Base-by-base conservation (phyloP, 2,329 filamentous ascomycete species). In the Hypoxylon sp. region DNA sequence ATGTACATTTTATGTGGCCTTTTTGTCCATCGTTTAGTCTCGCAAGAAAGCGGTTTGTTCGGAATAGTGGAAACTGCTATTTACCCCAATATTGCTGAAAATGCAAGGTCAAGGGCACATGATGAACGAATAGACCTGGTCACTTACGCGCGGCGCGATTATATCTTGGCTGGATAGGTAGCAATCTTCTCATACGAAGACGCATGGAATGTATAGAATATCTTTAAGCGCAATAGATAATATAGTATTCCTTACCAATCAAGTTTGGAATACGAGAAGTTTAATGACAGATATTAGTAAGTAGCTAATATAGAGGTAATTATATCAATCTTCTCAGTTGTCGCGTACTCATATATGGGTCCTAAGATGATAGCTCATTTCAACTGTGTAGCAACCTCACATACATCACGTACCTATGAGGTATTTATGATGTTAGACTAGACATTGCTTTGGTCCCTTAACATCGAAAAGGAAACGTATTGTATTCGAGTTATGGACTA, bases 121-220 rank as follows among this genome's bases (percentile, higher is more conserved):
- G 46, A 56, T 50, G 39, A n/a, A 51, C 6, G 30, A 30, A 43
- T 48, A 51, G 52, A 58, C 48, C 41, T 62, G 32, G 46, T 61
- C 59, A 43, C 32, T 62, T 29, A 56, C 51, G 46, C 39, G 41
- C 52, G 9, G 45, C 32, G 45, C 46, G 29, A 9, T 21, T 27
- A n/a, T 55, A 12, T 55, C 58, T 55, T 50, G 25, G 39, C 41
- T 32, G 45, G 23, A 14, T 27, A 27, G 6, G 25, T 6, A 27
- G 6, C 21, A 56, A 56, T 46, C 29, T 37, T 39, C 11, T 55
- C 39, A 25, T 46, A 45, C 43, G 39, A n/a, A n/a, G n/a, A 47
- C 27, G 43, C 23, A 14, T 23, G 27, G 21, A 27, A 19, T 3
- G 5, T n/a, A 37, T 43, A 29, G 14, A 43, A 45, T 43, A 12